Conservation (phyloP, 2,329 filamentous ascomycete genomes). For the Aspergillus pseudoviridinutans region DNA sequence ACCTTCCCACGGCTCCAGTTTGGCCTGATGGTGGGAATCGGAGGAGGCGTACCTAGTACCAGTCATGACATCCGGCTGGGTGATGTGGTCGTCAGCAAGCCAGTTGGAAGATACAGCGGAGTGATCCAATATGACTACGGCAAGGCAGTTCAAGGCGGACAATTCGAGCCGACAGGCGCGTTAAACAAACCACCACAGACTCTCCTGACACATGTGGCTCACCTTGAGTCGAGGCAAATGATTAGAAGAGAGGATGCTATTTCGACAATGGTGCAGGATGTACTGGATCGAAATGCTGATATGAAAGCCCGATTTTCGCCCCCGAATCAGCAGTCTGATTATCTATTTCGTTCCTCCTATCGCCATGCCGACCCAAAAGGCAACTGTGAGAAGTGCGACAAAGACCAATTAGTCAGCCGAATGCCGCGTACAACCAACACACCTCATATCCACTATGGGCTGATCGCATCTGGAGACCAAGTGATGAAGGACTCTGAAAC, state of each 20-base stretch:
- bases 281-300: neutral
- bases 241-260: neutral
- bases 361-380: neutral
- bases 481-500: neutral
- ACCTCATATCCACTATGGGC: neutral
- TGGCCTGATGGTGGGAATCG: slow-evolving; percentile 12
- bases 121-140: slow-evolving; percentile 1
- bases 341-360: slow-evolving; percentile 1
- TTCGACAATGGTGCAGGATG: neutral
- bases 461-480: neutral
- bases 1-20: neutral
- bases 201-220: neutral
- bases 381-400: slow-evolving; percentile 1
- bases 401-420: neutral
- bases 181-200: neutral
- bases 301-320: neutral
- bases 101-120: slow-evolving; percentile 1
- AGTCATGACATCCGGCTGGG: slow-evolving; percentile 14
- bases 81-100: slow-evolving; percentile 20
- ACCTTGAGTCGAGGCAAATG: neutral
- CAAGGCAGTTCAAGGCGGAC: neutral
- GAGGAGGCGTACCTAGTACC: slow-evolving; percentile 10
- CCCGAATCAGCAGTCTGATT: neutral
- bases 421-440: neutral
- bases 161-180: neutral